Conservation (phyloP, 352 stramenopile species). For the Phytophthora cajani region DNA sequence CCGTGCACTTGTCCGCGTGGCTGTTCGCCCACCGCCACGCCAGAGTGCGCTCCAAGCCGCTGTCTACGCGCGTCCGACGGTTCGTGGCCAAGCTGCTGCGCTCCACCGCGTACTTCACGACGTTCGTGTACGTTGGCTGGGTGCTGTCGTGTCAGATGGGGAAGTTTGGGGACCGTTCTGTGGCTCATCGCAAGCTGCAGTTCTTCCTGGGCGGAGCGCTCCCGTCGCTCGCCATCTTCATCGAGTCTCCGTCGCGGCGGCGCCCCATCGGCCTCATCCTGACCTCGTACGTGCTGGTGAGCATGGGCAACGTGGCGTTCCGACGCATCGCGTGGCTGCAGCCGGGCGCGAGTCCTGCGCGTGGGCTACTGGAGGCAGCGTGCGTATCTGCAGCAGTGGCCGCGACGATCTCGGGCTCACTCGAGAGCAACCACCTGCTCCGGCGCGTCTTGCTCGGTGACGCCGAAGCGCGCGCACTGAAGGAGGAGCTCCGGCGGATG, state of each 20-base stretch:
- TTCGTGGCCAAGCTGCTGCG: conserved; percentile 50
- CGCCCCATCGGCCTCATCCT: conserved; percentile 68
- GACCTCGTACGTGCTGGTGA: conserved; percentile 65
- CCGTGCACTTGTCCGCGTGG: conserved; percentile 65
- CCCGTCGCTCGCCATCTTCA: conserved; percentile 55
- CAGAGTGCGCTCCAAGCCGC: conserved; percentile 45
- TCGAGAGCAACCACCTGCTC: conserved; percentile 40
- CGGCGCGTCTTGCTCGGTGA: conserved; percentile 39
- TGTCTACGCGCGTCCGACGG: conserved; percentile 31
- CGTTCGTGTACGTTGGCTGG: conserved; percentile 64
- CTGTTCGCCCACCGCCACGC: conserved; percentile 49
- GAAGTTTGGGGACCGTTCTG: conserved; percentile 46
- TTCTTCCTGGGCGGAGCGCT: conserved; percentile 58
- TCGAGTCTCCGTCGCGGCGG: conserved; percentile 54
- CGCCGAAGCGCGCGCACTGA: conserved; percentile 20
- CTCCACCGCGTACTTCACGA: conserved; percentile 60
- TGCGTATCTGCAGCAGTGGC: conserved; percentile 42
- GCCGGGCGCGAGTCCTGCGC: conserved; percentile 34
- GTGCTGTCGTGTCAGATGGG: conserved; percentile 49
- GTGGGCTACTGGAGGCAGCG: conserved; percentile 46
- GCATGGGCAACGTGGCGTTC: conserved; percentile 49
- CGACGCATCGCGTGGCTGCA: conserved; percentile 46
- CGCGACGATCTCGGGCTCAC: conserved; percentile 46
- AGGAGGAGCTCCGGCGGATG: conserved; percentile 11
- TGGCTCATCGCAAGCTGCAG: conserved; percentile 60